A percentile compares a stretch with the other conserved stretches of the same genome.
Conservation (phyloP, 75 land plant species). For the Pinus taeda region DNA sequence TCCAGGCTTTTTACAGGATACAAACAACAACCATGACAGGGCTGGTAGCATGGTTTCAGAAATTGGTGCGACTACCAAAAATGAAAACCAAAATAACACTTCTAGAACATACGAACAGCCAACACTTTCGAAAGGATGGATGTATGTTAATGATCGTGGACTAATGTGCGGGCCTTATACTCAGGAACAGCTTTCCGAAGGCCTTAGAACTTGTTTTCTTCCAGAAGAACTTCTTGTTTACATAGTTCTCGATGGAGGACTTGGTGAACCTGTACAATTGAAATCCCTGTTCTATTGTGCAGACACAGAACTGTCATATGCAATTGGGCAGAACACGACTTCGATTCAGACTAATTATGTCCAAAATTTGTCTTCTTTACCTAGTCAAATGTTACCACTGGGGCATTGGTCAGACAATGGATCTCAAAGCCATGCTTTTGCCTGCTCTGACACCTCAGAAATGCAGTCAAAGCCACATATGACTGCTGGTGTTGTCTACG, state of each 20-base stretch:
- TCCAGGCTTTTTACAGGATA: no score
- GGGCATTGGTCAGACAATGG: background rate
- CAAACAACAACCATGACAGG: background rate
- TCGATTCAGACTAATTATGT: background rate
- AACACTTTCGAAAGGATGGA: background rate
- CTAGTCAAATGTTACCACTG: background rate
- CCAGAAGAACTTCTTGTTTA: constrained; percentile 1
- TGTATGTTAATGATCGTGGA: constrained; percentile 8
- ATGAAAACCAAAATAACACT: no score
- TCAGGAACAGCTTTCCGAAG: background rate
- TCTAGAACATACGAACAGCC: background rate
- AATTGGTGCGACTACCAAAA: background rate
- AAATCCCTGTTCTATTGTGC: background rate
- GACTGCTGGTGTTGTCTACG: background rate
- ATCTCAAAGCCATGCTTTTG: background rate
- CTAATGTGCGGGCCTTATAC: background rate
- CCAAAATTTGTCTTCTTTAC: constrained; percentile 1
- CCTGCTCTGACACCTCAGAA: background rate
- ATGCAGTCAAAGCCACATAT: background rate
- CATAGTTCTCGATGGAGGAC: constrained; percentile 4
- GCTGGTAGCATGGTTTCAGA: background rate
- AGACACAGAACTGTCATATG: no score
- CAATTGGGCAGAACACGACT: background rate
- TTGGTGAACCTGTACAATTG: constrained; percentile 5
- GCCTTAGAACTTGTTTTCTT: background rate